These are phyloP conservation scores for Xanthoceras sorbifolium DNA, from an alignment of 345 rosid genomes.

Conservation along the genomic window DNA sequence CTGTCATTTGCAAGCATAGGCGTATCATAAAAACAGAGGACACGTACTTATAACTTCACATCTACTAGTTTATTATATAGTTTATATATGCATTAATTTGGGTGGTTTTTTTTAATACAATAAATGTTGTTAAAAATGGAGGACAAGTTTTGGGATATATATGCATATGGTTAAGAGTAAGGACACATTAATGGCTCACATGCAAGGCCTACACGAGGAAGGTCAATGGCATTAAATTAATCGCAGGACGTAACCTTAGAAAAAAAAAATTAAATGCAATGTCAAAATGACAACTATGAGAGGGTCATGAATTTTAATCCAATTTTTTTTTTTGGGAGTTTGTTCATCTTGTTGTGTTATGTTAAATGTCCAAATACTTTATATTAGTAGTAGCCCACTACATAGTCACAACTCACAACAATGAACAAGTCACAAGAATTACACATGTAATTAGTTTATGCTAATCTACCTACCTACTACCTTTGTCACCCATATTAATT, in stretches of 20 bases:
- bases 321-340: no score
- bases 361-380: not conserved
- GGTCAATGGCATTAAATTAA: not conserved
- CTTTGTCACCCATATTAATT: not conserved
- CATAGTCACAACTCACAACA: not conserved
- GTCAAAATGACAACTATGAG: not conserved
- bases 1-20: not conserved
- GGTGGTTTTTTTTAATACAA: not conserved
- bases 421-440: not conserved
- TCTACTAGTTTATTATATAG: not conserved
- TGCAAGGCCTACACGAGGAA: not conserved
- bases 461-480: not conserved
- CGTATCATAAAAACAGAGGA: not conserved
- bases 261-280: not conserved
- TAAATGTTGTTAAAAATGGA: not conserved
- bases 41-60: not conserved
- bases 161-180: no score
- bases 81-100: not conserved
- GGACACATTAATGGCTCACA: slow-evolving; percentile 1
- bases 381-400: not conserved
- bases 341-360: not conserved
- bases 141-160: not conserved
- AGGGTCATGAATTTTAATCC: not conserved
- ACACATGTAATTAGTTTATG: not conserved
- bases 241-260: not conserved